Conservation (phyloP, 495 filamentous ascomycete species). For the Penicillium coprophilum region DNA sequence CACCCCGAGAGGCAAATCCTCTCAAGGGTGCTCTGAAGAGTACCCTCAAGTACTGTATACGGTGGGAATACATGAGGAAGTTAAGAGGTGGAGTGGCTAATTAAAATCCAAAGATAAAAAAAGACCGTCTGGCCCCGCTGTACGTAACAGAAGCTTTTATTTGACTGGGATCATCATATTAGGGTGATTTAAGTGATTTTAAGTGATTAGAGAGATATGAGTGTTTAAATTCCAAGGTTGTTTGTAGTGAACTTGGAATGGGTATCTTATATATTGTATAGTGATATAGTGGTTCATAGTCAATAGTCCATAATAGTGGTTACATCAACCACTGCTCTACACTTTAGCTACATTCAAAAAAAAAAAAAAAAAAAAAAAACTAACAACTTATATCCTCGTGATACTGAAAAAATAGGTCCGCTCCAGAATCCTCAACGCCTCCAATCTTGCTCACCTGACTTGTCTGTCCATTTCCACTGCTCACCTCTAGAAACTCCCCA, state of each 20-base stretch:
- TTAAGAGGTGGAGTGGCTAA: conserved; percentile 11
- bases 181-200: neutral
- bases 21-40: conserved; percentile 2
- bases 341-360: too few species aligned
- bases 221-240: too few species aligned
- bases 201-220: too few species aligned
- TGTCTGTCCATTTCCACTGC: conserved; percentile 4
- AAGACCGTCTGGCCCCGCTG: conserved; percentile 6
- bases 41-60: neutral
- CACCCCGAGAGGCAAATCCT: conserved; percentile 30
- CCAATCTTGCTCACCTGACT: conserved; percentile 5
- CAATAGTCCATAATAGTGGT: neutral
- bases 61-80: conserved; percentile 6
- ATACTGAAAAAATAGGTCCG: neutral
- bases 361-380: neutral
- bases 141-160: conserved; percentile 3
- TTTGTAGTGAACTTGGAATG: too few species aligned
- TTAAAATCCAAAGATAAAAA: conserved; percentile 12
- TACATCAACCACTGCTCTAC: neutral
- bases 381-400: neutral
- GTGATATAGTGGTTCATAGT: neutral
- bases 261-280: too few species aligned
- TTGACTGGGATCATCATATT: neutral
- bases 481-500: conserved; percentile 2
- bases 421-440: neutral